phyloP scores from a whole-genome alignment of 208 protist genomes.

The Acanthamoeba healyi region DNA sequence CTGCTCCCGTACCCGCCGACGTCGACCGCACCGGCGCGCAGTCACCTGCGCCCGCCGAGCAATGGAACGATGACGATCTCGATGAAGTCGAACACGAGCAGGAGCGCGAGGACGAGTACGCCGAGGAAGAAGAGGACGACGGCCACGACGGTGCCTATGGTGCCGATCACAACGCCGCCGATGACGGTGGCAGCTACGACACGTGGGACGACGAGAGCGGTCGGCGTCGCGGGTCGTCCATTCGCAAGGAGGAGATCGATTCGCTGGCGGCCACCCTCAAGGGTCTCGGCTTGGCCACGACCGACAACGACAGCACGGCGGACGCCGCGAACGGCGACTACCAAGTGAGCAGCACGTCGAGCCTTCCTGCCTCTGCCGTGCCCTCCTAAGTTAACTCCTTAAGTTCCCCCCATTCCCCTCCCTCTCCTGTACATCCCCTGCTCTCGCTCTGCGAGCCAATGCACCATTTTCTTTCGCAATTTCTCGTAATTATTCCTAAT shows the following conservation, averaged over 20 bases:
- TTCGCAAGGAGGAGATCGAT: neutral
- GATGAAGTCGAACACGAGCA: neutral
- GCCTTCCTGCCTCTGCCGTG: neutral
- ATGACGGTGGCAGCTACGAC: neutral
- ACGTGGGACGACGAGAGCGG: neutral
- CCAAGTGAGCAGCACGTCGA: slow-evolving; percentile 6
- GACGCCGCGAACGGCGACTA: neutral
- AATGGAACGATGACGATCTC: slow-evolving; percentile 16
- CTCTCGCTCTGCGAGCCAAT: too few species aligned
- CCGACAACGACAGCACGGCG: neutral
- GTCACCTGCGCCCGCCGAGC: neutral
- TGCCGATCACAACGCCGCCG: neutral
- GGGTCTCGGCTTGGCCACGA: neutral
- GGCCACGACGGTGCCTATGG: neutral
- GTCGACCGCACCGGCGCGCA: neutral
- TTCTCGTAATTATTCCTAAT: too few species aligned
- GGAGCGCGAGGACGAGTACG: neutral
- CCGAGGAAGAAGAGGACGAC: neutral
- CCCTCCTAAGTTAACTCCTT: neutral
- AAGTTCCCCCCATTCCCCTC: neutral
- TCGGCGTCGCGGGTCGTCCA: neutral
- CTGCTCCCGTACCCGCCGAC: neutral
- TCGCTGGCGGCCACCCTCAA: slow-evolving; percentile 26
- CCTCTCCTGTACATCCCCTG: neutral
- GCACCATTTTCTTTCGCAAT: too few species aligned